A percentile compares a stretch with the other conserved stretches of the same genome.
phyloP scores from a whole-genome alignment of 1,284 basidiomycete genomes.

The Puccinia triticina region DNA sequence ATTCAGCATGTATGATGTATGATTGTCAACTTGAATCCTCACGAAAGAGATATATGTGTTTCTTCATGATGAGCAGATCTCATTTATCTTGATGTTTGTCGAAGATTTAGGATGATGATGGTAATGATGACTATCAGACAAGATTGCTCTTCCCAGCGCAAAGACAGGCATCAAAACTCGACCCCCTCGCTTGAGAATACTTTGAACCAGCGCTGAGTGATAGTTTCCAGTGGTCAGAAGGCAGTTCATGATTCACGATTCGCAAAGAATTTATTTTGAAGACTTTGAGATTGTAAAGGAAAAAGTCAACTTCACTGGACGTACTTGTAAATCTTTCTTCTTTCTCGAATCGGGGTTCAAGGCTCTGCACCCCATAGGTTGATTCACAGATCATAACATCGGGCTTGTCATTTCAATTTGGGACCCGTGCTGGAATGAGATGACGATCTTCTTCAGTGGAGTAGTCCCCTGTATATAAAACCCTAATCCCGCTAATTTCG shows the following conservation, averaged over 20 bases:
- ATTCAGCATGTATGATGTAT: no score
- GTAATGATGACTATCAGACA: no score
- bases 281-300: background rate
- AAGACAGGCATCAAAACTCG: constrained; percentile 92
- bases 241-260: background rate
- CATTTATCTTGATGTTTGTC: no score
- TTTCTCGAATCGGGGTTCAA: constrained; percentile 89
- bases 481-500: constrained; percentile 91
- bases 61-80: no score
- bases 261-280: background rate
- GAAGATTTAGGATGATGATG: no score
- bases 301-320: no score
- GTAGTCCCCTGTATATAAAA: constrained; percentile 97
- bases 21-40: no score
- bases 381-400: constrained; percentile 98
- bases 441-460: constrained; percentile 97
- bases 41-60: no score
- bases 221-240: background rate
- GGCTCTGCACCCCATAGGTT: constrained; percentile 92
- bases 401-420: constrained; percentile 73
- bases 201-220: constrained; percentile 73
- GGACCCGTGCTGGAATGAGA: constrained; percentile 92
- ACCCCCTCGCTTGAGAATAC: constrained; percentile 87
- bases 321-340: constrained; percentile 81
- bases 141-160: constrained; percentile 92